Evolutionary conservation across 2,329 filamentous ascomycete species (phyloP), one percentile per base, ranked within the genome.

Genomic region (Diplodia seriata): DNA sequence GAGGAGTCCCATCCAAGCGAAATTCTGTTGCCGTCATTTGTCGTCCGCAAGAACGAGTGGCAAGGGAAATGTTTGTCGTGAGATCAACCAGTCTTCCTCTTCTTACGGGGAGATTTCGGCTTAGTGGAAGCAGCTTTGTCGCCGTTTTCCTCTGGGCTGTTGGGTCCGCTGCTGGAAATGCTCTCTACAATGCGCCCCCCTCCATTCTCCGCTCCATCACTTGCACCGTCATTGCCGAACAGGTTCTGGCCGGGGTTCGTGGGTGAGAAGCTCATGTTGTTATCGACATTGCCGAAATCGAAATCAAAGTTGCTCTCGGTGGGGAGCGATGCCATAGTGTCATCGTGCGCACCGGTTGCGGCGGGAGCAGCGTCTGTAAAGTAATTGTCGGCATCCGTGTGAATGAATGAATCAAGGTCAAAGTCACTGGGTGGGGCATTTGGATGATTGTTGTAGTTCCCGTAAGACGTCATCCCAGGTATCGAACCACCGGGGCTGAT

Each of bases 401-500:
- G 82, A 72, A 87, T 83, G 68, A 86, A 85, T 23, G 81, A 78
- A 70, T 85, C 83, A 3, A 86, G 79, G n/a, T 76, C 75, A 15
- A 70, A 72, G 23, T 74, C 74, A 33, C 59, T 70, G 14, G 71
- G 68, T 29, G 66, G 66, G 12, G 49, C 57, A 57, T 68, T 64
- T 18, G 50, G 59, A 36, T 61, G 57, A n/a, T 20, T 40, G 51
- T 43, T 64, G 38, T 56, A 56, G 50, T 20, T 50, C 11, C 31
- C 5, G n/a, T 49, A 68, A 14, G 47, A 23, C 23, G 31, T 26
- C 23, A 72, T 47, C 23, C 67, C 70, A 3, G 67, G 65, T 31
- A 97, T 91, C 18, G 87, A 86, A 4, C 92, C 93, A 0, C 88
- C 91, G 0, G 93, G 93, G 73, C 90, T 94, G 14, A 97, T 84